Evolutionary conservation across 768 basidiomycete species (phyloP).

Genomic region (Fomitopsis serialis): DNA sequence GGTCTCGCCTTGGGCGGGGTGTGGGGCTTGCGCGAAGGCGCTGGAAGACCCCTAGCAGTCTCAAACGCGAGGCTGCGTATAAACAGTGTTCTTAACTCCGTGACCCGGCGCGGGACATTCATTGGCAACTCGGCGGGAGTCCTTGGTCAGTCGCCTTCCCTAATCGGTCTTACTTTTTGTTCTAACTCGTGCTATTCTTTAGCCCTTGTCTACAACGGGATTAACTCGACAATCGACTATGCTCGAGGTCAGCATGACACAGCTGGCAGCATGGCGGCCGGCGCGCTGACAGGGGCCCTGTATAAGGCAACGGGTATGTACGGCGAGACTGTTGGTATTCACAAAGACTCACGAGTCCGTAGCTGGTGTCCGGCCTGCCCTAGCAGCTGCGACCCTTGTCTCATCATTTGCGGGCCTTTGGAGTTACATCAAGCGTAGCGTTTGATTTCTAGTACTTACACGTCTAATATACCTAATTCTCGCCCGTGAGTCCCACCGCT

Average conservation of each 20-base stretch:
- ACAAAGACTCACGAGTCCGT: constrained; percentile 15
- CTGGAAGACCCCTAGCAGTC: constrained; percentile 79
- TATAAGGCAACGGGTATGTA: constrained; percentile 91
- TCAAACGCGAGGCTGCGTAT: constrained; percentile 85
- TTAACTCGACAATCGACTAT: constrained; percentile 91
- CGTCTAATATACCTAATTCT: constrained; percentile 36
- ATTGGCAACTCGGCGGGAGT: constrained; percentile 98
- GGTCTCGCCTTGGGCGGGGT: constrained; percentile 92
- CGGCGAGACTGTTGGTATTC: constrained; percentile 25
- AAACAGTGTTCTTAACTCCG: constrained; percentile 94
- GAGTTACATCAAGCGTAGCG: constrained; percentile 90
- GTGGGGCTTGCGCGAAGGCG: constrained; percentile 96
- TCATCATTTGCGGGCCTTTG: constrained; percentile 88
- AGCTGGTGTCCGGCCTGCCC: constrained; percentile 91
- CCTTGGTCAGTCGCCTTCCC: constrained; percentile 65
- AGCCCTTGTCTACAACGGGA: constrained; percentile 95
- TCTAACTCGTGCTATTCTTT: constrained; percentile 31
- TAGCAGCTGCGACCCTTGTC: constrained; percentile 85
- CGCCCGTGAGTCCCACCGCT: constrained; percentile 18
- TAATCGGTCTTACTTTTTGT: constrained; percentile 29
- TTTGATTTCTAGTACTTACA: constrained; percentile 47
- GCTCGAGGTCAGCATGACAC: constrained; percentile 89
- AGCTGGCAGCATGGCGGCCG: constrained; percentile 87
- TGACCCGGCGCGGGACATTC: constrained; percentile 95
- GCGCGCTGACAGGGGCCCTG: constrained; percentile 82